phyloP scores from a whole-genome alignment of 805 yeast species.

The Wickerhamomyces canadensis region DNA sequence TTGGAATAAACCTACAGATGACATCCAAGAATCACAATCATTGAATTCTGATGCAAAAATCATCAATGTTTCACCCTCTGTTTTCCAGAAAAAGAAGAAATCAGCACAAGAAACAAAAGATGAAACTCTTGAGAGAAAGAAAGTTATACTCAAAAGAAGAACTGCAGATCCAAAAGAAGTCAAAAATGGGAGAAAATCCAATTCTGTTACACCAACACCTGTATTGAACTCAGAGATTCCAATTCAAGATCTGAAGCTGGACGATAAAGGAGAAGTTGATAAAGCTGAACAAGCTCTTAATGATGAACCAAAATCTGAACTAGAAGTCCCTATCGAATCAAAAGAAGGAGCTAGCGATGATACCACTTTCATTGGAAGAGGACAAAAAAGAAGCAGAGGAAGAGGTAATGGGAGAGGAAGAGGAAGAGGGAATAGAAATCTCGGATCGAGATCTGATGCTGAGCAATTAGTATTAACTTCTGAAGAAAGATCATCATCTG shows the following conservation, averaged over 20 bases:
- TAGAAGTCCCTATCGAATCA: no score
- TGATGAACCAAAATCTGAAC: no score
- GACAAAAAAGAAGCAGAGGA: constrained; percentile 1
- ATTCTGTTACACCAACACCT: not conserved
- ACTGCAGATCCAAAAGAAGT: not conserved
- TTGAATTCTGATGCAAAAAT: constrained; percentile 1
- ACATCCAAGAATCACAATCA: not conserved
- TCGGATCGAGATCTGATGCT: no score
- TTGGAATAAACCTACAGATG: not conserved
- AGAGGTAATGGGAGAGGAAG: not conserved
- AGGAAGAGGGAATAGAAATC: not conserved
- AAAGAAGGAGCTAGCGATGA: not conserved
- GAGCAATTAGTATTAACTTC: no score
- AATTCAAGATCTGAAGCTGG: no score
- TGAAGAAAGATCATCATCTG: no score
- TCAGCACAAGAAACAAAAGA: no score
- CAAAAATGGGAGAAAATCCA: not conserved
- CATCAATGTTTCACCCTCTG: not conserved
- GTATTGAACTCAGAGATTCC: not conserved
- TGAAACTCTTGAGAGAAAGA: not conserved
- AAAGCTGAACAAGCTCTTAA: no score
- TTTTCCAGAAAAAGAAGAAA: not conserved
- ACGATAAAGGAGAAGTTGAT: no score
- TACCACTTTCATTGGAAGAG: no score
- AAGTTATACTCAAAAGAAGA: not conserved